Base-by-base conservation (phyloP, 805 yeast species). In the Candida arabinofermentans region DNA sequence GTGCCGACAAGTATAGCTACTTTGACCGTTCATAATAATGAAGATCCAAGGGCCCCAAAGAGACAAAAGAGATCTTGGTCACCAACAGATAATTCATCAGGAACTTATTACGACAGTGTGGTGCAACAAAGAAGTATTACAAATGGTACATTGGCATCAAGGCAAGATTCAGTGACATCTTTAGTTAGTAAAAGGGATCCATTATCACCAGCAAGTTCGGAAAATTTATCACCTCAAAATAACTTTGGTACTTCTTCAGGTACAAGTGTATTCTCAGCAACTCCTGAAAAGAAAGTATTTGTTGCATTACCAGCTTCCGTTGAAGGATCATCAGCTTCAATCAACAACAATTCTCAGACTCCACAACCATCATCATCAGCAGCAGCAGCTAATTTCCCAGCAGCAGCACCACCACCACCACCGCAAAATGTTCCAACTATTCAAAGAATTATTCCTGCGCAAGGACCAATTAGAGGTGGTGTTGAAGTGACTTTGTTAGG, bases 381-480 rank as follows among this genome's bases (percentile, higher is more conserved):
- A 29, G 24, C 36, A 9, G 16, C 36, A 26, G 39, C 18, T 16
- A 27, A 30, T 14, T 13, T 37, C 5, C 3, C 22, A 13, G 36
- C 35, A 8, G 27, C 37, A 10, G 5, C 24, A n/a, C 18, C 38
- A 33, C 9, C 16, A 12, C 19, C 24, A 34, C 29, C 22, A 24
- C 34, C 46, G 5, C 35, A 33, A 33, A 22, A 19, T 26, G 22
- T 21, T 10, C 95, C 95, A 1, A 59, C 74, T 0, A 82, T 91
- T 40, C 91, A 88, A 60, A 74, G 96, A 44, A 83, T 93, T 9
- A 90, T 93, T 43, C 99, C 99, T 1, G 83, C 95, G 0, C 93
- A 86, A 61, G 99, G 99, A 2, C 96, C 97, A 8, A 76, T 89
- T 10, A 75, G 96, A 48, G 99, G 99, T 50, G 99, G 99, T 31